Evolutionary conservation across 768 basidiomycete species (phyloP), one percentile per base, ranked within the genome.

Genomic region (Hygrocybe punicea): DNA sequence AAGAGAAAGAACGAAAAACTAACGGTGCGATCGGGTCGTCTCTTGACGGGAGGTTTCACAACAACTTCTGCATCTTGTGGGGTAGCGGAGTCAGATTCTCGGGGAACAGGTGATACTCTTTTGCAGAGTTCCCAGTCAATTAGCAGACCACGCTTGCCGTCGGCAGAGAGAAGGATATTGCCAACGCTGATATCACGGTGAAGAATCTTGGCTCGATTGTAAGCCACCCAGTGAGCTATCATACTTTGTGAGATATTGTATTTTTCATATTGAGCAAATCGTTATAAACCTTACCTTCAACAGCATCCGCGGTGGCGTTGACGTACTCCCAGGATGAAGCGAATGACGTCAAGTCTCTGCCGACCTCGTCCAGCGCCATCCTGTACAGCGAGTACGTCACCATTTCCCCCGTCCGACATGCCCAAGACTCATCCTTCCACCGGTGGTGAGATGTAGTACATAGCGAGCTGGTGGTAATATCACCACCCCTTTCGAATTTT

Each of bases 401-500:
- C 33, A 35, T 14, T 29, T 33, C 25, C 35, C 14, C 3, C 11
- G 24, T 51, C 9, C 5, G 50, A 17, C 50, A 37, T 6, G 50
- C 50, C 50, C 50, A 51, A 35, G 8, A 8, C 24, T 33, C n/a
- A 17, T 33, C 16, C 25, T 14, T 17, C 50, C 29, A 34, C n/a
- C 16, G 50, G 35, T 51, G 25, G 21, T 51, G 4, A 14, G 46
- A 21, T 47, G 46, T 47, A 13, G 46, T 47, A 21, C 46, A 47
- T 13, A 47, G 46, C 46, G 24, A 13, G 21, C 24, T 47, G 46
- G 3, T 21, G 39, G 11, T 8, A 21, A 76, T 37, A 53, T 77
- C 73, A 23, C 64, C 68, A 2, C 69, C 74, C 29, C 63, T 65
- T 8, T 68, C 35, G 17, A 71, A 51, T 17, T 36, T 45, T 0